phyloP scores from a whole-genome alignment of 495 filamentous ascomycete species.

The Glarea lozoyensis region DNA sequence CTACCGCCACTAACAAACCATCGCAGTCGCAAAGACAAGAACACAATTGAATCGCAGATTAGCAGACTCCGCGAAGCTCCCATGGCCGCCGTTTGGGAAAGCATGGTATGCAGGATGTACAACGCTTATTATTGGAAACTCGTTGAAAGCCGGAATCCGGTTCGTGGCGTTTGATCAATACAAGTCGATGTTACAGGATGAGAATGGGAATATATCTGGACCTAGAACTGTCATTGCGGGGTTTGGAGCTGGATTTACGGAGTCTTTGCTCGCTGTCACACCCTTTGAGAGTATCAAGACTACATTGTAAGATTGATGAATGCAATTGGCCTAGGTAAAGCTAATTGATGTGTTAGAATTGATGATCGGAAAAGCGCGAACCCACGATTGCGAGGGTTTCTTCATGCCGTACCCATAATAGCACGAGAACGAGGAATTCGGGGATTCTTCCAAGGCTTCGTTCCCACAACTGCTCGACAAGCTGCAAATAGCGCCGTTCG shows the following conservation, averaged over 20 bases:
- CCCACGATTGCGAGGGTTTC: slow-evolving; percentile 82
- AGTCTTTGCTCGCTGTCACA: slow-evolving; percentile 88
- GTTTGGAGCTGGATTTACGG: slow-evolving; percentile 89
- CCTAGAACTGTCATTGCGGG: slow-evolving; percentile 87
- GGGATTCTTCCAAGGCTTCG: slow-evolving; percentile 95
- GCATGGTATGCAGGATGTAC: slow-evolving; percentile 99
- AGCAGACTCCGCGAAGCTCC: slow-evolving; percentile 73
- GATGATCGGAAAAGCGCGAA: slow-evolving; percentile 87
- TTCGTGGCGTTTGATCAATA: slow-evolving; percentile 96
- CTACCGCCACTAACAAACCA: slow-evolving; percentile 4
- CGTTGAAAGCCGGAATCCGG: slow-evolving; percentile 87
- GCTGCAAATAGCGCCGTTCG: slow-evolving; percentile 87
- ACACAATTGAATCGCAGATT: slow-evolving; percentile 87
- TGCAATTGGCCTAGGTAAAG: neutral
- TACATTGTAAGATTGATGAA: slow-evolving; percentile 49
- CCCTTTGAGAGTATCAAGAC: slow-evolving; percentile 99
- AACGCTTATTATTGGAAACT: slow-evolving; percentile 93
- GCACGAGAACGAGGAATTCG: slow-evolving; percentile 75
- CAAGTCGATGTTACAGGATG: slow-evolving; percentile 73
- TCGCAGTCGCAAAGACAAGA: slow-evolving; percentile 80
- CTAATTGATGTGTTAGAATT: slow-evolving; percentile 45
- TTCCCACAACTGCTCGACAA: slow-evolving; percentile 89
- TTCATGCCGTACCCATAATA: slow-evolving; percentile 84
- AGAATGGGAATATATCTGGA: slow-evolving; percentile 81
- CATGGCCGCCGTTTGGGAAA: slow-evolving; percentile 85